phyloP scores from a whole-genome alignment of 805 yeast genomes.

The Metschnikowia orientalis region DNA sequence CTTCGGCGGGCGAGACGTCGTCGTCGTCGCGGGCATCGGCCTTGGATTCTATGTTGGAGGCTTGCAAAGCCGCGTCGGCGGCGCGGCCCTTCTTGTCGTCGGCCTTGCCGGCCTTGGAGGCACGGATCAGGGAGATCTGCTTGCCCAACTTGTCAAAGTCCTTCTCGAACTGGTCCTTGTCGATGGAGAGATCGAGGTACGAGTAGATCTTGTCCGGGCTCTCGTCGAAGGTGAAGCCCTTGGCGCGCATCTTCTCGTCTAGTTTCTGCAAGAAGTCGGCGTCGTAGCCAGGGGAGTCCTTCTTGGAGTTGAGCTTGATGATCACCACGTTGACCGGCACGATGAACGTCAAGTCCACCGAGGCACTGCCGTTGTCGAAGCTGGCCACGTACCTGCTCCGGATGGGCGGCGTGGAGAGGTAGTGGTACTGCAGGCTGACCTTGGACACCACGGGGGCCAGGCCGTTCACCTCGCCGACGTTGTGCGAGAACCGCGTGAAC shows the following conservation, averaged over 20 bases:
- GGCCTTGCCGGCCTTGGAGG: conserved; percentile 4
- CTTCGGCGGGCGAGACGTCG: conserved; percentile 8
- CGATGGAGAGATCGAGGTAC: conserved; percentile 10
- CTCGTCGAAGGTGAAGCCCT: conserved; percentile 16
- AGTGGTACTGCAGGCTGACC: conserved; percentile 19
- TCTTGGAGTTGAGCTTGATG: conserved; percentile 15
- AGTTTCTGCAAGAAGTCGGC: conserved; percentile 13
- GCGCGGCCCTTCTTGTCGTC: conserved; percentile 7
- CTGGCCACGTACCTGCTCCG: conserved; percentile 11
- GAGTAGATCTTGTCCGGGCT: conserved; percentile 13
- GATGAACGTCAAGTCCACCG: conserved; percentile 16
- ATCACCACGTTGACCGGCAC: conserved; percentile 18
- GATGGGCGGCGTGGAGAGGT: conserved; percentile 18
- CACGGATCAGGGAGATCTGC: conserved; percentile 11
- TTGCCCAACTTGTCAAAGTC: conserved; percentile 15
- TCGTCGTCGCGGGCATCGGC: conserved; percentile 5
- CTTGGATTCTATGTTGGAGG: conserved; percentile 2
- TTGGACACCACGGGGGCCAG: conserved; percentile 16
- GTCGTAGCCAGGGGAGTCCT: conserved; percentile 11
- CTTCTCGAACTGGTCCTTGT: conserved; percentile 14
- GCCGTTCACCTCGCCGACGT: conserved; percentile 22
- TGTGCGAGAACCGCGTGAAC: conserved; percentile 29
- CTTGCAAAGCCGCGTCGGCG: conserved; percentile 9
- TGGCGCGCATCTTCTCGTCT: conserved; percentile 16
- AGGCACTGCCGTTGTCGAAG: conserved; percentile 11